Evolutionary conservation across 2,329 filamentous ascomycete species (phyloP).

Genomic region (Parastagonospora nodorum): DNA sequence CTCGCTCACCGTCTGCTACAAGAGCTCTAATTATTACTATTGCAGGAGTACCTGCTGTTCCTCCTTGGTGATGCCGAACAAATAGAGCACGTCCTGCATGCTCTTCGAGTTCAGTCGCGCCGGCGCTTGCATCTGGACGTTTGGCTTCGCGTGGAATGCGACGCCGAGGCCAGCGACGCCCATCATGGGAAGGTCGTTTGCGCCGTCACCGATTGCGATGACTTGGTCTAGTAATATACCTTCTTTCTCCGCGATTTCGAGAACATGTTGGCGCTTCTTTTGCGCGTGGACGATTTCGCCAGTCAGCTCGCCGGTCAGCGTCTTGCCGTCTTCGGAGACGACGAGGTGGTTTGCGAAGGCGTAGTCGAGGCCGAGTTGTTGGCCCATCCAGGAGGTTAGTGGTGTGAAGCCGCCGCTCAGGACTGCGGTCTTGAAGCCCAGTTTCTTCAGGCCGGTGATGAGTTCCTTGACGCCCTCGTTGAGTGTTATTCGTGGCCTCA

Average conservation of each 20-base stretch:
- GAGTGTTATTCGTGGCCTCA: constrained; percentile 76
- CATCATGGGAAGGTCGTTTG: constrained; percentile 84
- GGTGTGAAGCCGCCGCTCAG: constrained; percentile 91
- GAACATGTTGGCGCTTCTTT: constrained; percentile 72
- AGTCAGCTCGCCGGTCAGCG: constrained; percentile 73
- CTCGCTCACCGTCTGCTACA: constrained; percentile 38
- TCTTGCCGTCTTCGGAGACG: constrained; percentile 58
- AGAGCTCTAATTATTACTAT: not conserved
- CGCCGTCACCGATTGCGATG: constrained; percentile 79
- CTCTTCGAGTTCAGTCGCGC: constrained; percentile 73
- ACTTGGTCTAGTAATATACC: constrained; percentile 68
- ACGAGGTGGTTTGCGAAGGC: constrained; percentile 86
- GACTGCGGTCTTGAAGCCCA: constrained; percentile 88
- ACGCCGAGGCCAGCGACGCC: constrained; percentile 74
- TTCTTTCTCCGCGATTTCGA: constrained; percentile 72
- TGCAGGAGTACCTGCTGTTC: constrained; percentile 59
- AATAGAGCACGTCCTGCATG: constrained; percentile 72
- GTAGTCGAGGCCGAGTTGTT: constrained; percentile 81
- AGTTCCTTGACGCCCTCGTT: constrained; percentile 80
- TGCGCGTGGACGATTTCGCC: constrained; percentile 77
- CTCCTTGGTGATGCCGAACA: constrained; percentile 72
- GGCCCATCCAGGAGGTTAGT: constrained; percentile 83
- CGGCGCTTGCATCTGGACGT: constrained; percentile 77
- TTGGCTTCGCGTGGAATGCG: constrained; percentile 83
- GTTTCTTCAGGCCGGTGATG: constrained; percentile 71